Evolutionary conservation across 2,329 filamentous ascomycete species (phyloP).

Genomic region (Colletotrichum truncatum): DNA sequence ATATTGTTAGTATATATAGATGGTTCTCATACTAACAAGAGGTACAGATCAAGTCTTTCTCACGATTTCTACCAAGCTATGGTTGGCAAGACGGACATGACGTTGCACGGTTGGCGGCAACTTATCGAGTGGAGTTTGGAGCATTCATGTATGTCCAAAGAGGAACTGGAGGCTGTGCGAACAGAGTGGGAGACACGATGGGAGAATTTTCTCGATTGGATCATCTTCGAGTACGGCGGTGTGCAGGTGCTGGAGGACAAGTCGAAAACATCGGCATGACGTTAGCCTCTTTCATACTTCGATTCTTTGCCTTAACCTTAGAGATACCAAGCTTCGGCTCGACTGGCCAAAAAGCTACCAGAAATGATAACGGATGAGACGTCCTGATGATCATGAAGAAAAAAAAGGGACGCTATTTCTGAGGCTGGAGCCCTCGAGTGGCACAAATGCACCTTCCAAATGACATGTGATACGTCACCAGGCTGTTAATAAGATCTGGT

Average conservation of each 20-base stretch:
- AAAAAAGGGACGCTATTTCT: too few species aligned
- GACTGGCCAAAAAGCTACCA: background rate
- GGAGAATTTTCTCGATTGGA: conserved; percentile 64
- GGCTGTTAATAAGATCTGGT: too few species aligned
- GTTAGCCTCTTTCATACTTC: background rate
- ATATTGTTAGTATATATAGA: background rate
- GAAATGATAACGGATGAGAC: background rate
- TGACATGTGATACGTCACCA: too few species aligned
- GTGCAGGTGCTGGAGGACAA: background rate
- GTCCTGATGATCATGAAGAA: background rate
- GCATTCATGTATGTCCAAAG: conserved; percentile 61
- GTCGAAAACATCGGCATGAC: background rate
- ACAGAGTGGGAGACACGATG: conserved; percentile 64
- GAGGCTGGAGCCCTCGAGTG: too few species aligned
- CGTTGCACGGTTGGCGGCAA: conserved; percentile 76
- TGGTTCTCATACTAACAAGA: background rate
- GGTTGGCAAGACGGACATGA: conserved; percentile 73
- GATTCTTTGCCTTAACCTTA: background rate
- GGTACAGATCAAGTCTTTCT: conserved; percentile 70
- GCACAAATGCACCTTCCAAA: too few species aligned
- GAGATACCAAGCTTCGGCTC: background rate
- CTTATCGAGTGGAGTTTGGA: conserved; percentile 70
- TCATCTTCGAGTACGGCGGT: conserved; percentile 53
- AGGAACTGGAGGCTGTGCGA: conserved; percentile 48
- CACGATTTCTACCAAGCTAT: conserved; percentile 84